Evolutionary conservation across 2,329 filamentous ascomycete species (phyloP).

Genomic region (Coniochaeta sp.): DNA sequence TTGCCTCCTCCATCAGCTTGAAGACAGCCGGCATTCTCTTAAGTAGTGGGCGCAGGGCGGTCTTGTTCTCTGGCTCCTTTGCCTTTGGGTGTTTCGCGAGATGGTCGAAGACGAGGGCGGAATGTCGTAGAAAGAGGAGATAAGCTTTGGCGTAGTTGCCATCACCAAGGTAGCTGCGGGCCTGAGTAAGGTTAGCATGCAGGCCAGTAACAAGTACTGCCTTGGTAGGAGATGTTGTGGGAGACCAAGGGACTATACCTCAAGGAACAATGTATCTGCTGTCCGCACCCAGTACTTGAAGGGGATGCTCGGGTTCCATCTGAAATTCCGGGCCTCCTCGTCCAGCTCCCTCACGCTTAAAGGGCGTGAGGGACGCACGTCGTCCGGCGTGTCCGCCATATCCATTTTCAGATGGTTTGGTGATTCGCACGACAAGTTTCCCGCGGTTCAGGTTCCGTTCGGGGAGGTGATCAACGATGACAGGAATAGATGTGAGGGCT

Average conservation of each 20-base stretch:
- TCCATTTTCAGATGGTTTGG: not conserved
- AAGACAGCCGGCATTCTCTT: slow-evolving; percentile 52
- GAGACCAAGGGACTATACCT: slow-evolving; percentile 52
- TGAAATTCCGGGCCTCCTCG: slow-evolving; percentile 68
- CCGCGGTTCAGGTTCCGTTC: too few species aligned
- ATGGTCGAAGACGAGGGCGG: slow-evolving; percentile 71
- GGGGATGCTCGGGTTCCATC: slow-evolving; percentile 70
- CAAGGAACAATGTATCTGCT: slow-evolving; percentile 69
- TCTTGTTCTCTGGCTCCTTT: slow-evolving; percentile 57
- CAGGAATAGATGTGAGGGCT: not conserved
- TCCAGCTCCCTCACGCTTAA: slow-evolving; percentile 72
- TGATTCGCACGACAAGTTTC: too few species aligned
- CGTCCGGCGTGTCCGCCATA: not conserved
- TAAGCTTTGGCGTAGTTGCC: slow-evolving; percentile 85
- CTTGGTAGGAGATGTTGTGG: too few species aligned
- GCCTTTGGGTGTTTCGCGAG: slow-evolving; percentile 71
- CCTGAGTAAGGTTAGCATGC: slow-evolving; percentile 45
- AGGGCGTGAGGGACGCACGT: slow-evolving; percentile 40
- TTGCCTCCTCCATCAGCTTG: slow-evolving; percentile 67
- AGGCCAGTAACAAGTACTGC: not conserved
- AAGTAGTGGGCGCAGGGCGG: slow-evolving; percentile 48
- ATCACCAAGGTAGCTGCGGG: slow-evolving; percentile 76
- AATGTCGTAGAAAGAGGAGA: slow-evolving; percentile 84
- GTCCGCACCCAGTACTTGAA: slow-evolving; percentile 78
- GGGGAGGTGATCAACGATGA: not conserved